A percentile compares a stretch with the other conserved stretches of the same genome.
These are phyloP conservation scores for Pseudoturritis turrita DNA, from an alignment of 345 rosid genomes.

Conservation along the genomic window DNA sequence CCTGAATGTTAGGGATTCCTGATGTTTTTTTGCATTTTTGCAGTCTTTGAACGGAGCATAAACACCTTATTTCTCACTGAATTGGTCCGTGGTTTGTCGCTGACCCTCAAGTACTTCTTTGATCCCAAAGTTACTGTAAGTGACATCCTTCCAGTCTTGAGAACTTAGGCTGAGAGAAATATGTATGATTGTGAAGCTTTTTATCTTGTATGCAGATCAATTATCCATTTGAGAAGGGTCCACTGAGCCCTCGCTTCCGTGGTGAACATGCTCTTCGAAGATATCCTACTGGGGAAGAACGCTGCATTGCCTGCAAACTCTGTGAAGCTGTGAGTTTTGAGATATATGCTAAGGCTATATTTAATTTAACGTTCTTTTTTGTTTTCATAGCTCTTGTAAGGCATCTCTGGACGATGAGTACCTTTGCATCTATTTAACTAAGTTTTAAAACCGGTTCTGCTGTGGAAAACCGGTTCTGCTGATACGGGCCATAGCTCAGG, in stretches of 20 bases:
- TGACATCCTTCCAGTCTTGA: constrained; percentile 12
- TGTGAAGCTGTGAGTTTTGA: constrained; percentile 86
- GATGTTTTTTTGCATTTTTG: constrained; percentile 19
- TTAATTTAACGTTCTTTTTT: background rate
- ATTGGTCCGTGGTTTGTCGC: constrained; percentile 82
- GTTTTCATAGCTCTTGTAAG: background rate
- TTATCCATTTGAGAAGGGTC: constrained; percentile 99
- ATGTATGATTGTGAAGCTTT: constrained; percentile 1
- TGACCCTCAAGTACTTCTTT: constrained; percentile 96
- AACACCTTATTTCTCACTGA: constrained; percentile 91
- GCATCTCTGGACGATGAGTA: background rate
- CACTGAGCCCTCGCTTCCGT: constrained; percentile 93
- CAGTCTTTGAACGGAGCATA: constrained; percentile 91
- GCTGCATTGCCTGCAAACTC: constrained; percentile 99
- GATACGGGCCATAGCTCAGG: background rate
- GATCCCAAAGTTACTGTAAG: constrained; percentile 92
- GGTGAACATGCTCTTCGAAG: constrained; percentile 97
- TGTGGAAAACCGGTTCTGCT: background rate
- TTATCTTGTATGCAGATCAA: constrained; percentile 58
- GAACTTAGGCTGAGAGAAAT: background rate
- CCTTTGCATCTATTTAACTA: background rate
- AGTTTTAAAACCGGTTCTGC: background rate
- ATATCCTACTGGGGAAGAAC: constrained; percentile 94
- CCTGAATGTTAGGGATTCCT: background rate
- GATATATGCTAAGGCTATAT: background rate